Evolutionary conservation across 495 filamentous ascomycete species (phyloP), one percentile per base, ranked within the genome.

Genomic region (Podospora comata): DNA sequence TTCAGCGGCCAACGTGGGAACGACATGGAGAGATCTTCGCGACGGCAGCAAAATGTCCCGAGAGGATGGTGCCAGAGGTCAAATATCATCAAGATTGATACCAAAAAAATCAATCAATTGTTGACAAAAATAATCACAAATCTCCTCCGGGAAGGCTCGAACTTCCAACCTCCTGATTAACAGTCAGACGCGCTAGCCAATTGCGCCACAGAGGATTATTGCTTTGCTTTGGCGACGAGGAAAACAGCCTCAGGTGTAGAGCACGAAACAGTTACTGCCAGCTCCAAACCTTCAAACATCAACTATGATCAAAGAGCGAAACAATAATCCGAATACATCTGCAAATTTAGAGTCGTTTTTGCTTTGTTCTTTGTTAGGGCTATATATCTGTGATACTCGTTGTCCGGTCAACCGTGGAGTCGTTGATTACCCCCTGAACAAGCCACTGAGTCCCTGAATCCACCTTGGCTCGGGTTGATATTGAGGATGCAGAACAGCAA

Each of bases 151-250:
- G 62, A 68, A 68, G 67, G 67, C 67, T 68, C 67, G 67, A 68
- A 68, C 67, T 68, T 68, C 62, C 67, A 68, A 68, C 67, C 67
- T 68, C 67, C 67, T 68, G 66, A 68, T 68, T 68, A 68, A 67
- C 65, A 67, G 65, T 67, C 65, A 67, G 65, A 67, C 65, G 66
- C 66, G 66, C 66, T 68, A 68, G 62, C 67, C 67, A 68, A 68
- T 68, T 68, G 67, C 67, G 67, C 67, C 67, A 68, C 67, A 61
- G 62, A 68, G 67, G 67, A 65, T 58, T 48, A 11, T 48, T 16
- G 39, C 39, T 48, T 48, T 48, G 1, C 15, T 11, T 11, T 11
- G 13, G 15, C 9, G 6, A 23, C 1, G 20, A 23, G 39, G 39
- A 11, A 9, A 11, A 48, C 0, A 11, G 2, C 9, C 39, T 48